Percentiles rank a stretch among this genome's conserved stretches.
Evolutionary conservation across 305 asterid species (phyloP).

Genomic region (Andrographis paniculata): DNA sequence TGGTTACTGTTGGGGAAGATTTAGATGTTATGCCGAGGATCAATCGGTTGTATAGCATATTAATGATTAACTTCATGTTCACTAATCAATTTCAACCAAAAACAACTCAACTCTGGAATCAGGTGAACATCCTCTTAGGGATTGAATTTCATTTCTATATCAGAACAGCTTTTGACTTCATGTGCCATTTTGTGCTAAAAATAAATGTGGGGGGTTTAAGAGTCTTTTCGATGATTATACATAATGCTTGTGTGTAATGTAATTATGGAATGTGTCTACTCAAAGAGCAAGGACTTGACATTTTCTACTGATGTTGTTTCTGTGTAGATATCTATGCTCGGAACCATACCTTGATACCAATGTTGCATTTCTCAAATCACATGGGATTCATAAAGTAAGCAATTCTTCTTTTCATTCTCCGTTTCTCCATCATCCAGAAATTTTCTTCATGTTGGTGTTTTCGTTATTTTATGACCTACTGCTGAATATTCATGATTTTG

Average conservation of each 20-base stretch:
- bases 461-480: slow-evolving; percentile 1
- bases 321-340: slow-evolving; percentile 59
- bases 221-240: neutral
- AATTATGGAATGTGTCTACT: slow-evolving; percentile 3
- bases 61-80: no score
- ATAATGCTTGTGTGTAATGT: neutral
- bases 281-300: neutral
- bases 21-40: no score
- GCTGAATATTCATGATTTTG: neutral
- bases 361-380: slow-evolving; percentile 49
- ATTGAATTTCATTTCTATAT: no score
- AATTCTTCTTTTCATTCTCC: neutral
- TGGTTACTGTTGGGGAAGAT: no score
- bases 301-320: slow-evolving; percentile 1
- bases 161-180: no score
- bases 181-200: no score
- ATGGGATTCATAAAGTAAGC: slow-evolving; percentile 56
- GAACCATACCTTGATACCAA: slow-evolving; percentile 71
- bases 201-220: no score
- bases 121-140: no score
- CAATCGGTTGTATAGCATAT: no score
- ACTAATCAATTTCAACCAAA: no score
- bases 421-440: neutral
- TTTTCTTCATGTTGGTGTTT: no score
- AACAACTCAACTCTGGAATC: no score